Base-by-base conservation (phyloP, 148 eudicot genomes). In the Vaccinium darrowii region DNA sequence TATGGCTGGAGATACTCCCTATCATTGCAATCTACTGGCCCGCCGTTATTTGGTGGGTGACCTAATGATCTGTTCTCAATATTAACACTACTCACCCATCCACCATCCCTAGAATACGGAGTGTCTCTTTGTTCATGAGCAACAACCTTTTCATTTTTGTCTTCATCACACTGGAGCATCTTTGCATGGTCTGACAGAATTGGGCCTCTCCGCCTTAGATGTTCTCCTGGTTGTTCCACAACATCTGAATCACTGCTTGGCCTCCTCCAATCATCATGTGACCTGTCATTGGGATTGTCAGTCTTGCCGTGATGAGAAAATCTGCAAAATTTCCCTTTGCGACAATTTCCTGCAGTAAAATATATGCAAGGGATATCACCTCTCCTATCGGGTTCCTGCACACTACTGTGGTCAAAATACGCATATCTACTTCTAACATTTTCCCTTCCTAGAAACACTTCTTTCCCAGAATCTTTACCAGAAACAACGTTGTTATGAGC, bases 331-430 rank as follows among this genome's bases (percentile, higher is more conserved):
- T 83, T 84, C 78, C 89, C 69, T 14, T 87, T 80, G 30, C 80
- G 76, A 49, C 91, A 89, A 58, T 85, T 89, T 47, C 91, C 91
- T 7, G 80, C 87, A 51, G 80, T 58, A 85, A 89, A 89, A 60
- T 27, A 89, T 76, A 69, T 85, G 81, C 91, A 89, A 36, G 85
- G 76, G 15, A 85, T 71, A 83, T 79, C 82, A 27, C 78, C 74
- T 36, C 36, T 84, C 77, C 50, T 81, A 43, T 21, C 39, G 43
- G 73, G 27, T 79, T 84, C 63, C 2, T 53, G 84, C 81, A 82
- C 69, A 72, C 21, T 54, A 75, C 77, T 84, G 23, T 83, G 86
- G 65, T 81, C 89, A 78, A 72, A 76, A 36, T 56, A 79, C 18
- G 84, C 53, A 85, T 71, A 39, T 77, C 75, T 83, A 80, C n/a